Percentiles rank a stretch among this genome's conserved stretches.
Conservation (phyloP, 495 filamentous ascomycete species). For the Xylaria nigripes region DNA sequence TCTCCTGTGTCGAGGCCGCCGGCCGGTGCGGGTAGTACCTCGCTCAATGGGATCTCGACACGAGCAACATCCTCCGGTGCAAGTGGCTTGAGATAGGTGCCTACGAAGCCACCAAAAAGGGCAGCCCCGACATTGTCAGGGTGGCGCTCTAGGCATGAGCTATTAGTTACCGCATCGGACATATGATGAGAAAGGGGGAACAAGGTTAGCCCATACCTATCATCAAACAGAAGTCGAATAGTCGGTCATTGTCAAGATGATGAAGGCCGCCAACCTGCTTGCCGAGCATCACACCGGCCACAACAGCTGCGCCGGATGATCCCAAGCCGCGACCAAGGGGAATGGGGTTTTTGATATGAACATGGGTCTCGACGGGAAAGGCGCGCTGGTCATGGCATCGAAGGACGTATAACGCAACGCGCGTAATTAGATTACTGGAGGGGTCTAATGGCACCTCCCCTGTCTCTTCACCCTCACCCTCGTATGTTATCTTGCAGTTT, state of each 20-base stretch:
- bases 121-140: slow-evolving; percentile 96
- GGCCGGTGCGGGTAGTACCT: slow-evolving; percentile 78
- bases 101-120: slow-evolving; percentile 92
- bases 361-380: slow-evolving; percentile 78
- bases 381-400: slow-evolving; percentile 74
- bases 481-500: slow-evolving; percentile 85
- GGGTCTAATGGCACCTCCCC: slow-evolving; percentile 69
- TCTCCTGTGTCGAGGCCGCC: slow-evolving; percentile 82
- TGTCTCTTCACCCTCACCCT: slow-evolving; percentile 66
- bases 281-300: slow-evolving; percentile 83
- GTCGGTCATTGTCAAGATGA: slow-evolving; percentile 65
- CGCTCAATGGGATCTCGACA: slow-evolving; percentile 89
- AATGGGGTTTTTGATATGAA: slow-evolving; percentile 90
- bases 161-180: slow-evolving; percentile 14
- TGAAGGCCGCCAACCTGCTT: slow-evolving; percentile 79
- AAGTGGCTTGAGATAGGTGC: slow-evolving; percentile 87
- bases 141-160: slow-evolving; percentile 60
- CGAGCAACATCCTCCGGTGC: slow-evolving; percentile 74
- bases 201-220: slow-evolving; percentile 45
- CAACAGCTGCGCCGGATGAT: slow-evolving; percentile 87
- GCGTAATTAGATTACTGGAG: slow-evolving; percentile 81
- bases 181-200: not conserved
- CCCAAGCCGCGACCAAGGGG: slow-evolving; percentile 85
- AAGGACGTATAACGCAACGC: slow-evolving; percentile 84
- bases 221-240: slow-evolving; percentile 95